Conservation (phyloP, 1,139 yeast genomes). For the Pichia sp. region DNA sequence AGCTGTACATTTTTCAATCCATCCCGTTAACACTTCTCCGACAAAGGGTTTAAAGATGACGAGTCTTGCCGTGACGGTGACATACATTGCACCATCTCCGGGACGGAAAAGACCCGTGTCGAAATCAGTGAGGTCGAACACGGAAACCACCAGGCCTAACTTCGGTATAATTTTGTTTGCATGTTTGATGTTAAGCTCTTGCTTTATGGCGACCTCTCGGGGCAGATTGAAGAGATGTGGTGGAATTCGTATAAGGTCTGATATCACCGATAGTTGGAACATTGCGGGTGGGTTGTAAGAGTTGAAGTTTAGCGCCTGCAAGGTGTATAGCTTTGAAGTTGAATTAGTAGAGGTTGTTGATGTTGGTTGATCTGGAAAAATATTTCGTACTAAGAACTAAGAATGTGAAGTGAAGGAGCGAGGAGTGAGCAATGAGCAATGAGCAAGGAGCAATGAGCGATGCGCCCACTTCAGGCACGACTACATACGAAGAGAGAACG, state of each 20-base stretch:
- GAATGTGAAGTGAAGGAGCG: too few species aligned
- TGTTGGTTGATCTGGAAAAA: too few species aligned
- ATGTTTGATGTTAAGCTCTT: slow-evolving; percentile 77
- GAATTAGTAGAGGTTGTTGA: too few species aligned
- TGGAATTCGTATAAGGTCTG: slow-evolving; percentile 81
- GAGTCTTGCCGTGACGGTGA: slow-evolving; percentile 66
- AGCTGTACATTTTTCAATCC: slow-evolving; percentile 80
- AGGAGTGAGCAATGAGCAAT: too few species aligned
- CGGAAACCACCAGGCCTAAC: slow-evolving; percentile 74
- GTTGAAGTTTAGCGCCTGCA: too few species aligned
- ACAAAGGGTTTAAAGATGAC: slow-evolving; percentile 89
- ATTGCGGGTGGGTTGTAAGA: slow-evolving; percentile 29
- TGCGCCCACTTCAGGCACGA: too few species aligned
- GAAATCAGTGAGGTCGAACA: slow-evolving; percentile 74
- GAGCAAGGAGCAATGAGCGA: too few species aligned
- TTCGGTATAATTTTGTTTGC: slow-evolving; percentile 78
- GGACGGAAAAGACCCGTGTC: slow-evolving; percentile 88
- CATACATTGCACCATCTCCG: slow-evolving; percentile 92
- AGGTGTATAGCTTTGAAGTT: too few species aligned
- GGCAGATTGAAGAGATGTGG: slow-evolving; percentile 79
- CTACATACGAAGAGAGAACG: too few species aligned
- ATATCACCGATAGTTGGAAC: slow-evolving; percentile 76
- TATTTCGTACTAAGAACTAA: too few species aligned
- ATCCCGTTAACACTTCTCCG: slow-evolving; percentile 91
- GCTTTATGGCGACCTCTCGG: slow-evolving; percentile 60